Evolutionary conservation across 148 eudicot genomes (phyloP).

Genomic region (Amaranthus cruentus): DNA sequence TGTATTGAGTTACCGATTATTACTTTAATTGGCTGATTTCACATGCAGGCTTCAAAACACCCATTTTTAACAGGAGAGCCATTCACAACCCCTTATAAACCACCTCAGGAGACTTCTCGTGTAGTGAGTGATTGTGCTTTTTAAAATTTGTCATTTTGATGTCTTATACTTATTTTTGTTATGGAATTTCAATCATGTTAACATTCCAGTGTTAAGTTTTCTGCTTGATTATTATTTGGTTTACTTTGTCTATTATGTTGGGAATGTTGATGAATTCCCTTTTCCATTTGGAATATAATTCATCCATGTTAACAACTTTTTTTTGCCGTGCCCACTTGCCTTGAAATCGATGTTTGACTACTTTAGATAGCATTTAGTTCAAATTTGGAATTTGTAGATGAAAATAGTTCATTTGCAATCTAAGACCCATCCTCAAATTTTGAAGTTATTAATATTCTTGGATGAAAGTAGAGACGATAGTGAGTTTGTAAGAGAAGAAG

Average conservation of each 20-base stretch:
- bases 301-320: neutral
- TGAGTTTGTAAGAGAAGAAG: too few relatives aligned
- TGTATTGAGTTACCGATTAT: neutral
- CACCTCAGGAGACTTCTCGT: constrained; percentile 68
- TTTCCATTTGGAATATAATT: neutral
- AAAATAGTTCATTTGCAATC: too few relatives aligned
- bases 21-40: neutral
- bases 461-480: too few relatives aligned
- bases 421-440: too few relatives aligned
- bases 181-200: neutral
- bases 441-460: too few relatives aligned
- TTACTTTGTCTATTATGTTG: too few relatives aligned
- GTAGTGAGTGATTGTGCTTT: constrained; percentile 51
- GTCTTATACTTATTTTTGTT: neutral
- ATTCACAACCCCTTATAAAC: constrained; percentile 74
- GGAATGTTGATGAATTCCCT: neutral
- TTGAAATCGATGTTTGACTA: too few relatives aligned
- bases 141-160: too few relatives aligned
- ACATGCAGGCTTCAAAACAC: constrained; percentile 83
- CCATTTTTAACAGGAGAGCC: constrained; percentile 99
- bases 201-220: neutral
- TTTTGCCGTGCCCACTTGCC: neutral
- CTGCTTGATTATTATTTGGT: neutral
- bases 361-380: too few relatives aligned
- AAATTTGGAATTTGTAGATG: too few relatives aligned